Evolutionary conservation across 768 basidiomycete species (phyloP), one percentile per base, ranked within the genome.

Genomic region (Saitozyma podzolica): DNA sequence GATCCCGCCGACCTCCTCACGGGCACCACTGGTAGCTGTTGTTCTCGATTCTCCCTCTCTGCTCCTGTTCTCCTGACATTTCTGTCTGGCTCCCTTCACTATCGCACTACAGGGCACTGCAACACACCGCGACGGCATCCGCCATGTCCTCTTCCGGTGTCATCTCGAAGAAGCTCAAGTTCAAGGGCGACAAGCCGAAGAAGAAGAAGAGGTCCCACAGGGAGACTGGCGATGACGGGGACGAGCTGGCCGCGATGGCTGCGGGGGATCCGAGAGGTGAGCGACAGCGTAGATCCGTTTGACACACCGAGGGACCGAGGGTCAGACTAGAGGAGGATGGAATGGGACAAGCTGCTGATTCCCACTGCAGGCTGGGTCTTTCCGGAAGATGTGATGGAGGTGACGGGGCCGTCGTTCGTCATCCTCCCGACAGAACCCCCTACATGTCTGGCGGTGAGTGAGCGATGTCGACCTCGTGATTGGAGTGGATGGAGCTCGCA

Each of bases 121-220:
- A 29, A 29, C 29, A 29, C 29, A 29, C 29, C 5, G 29, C 29
- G 29, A 29, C 29, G 29, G 29, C 29, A 29, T 5, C 29, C 29
- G 29, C 29, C 29, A 29, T 29, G 29, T 29, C 29, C 29, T 29
- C 29, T 29, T 48, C 54, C 19, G 60, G 53, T 20, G 45, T 61
- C 37, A 64, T 78, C 14, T 74, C 73, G 13, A 78, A 75, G 51
- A 78, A 78, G 63, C 74, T 78, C 56, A 75, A 75, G 52, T 78
- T 78, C 69, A 78, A 78, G 58, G 77, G 77, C 43, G 77, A 74
- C 40, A 72, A 77, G 64, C 55, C 66, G 19, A 79, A 79, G 67
- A 77, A 79, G 73, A 79, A 77, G 72, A 79, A 77, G 67, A 59
- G 78, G 59, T 62, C 68, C 9, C 76, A 77, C 59, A 66, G 67